Percentiles rank a stretch among this genome's conserved stretches.
Conservation (phyloP, 1,139 yeast species). For the Suhomyces wounanorum region DNA sequence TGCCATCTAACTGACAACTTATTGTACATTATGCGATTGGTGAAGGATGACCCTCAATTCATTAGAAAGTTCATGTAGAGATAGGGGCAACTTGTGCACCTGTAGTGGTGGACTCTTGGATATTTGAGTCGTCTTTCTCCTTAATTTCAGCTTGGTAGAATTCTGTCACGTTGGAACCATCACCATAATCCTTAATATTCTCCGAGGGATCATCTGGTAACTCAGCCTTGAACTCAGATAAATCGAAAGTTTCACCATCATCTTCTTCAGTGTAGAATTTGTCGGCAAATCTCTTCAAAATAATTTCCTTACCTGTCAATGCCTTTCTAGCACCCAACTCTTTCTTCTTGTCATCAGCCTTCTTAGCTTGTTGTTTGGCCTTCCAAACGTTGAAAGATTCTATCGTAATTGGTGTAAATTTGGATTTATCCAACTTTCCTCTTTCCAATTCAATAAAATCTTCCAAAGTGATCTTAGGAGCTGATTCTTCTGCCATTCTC, state of each 20-base stretch:
- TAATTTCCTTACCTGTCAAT: slow-evolving; percentile 79
- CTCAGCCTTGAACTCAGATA: slow-evolving; percentile 59
- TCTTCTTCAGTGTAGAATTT: slow-evolving; percentile 54
- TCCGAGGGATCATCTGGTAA: slow-evolving; percentile 45
- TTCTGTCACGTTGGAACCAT: slow-evolving; percentile 36
- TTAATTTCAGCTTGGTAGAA: slow-evolving; percentile 22
- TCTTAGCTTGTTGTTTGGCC: slow-evolving; percentile 61
- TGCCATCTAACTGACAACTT: slow-evolving; percentile 1
- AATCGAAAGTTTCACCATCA: slow-evolving; percentile 67
- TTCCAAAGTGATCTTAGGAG: slow-evolving; percentile 90
- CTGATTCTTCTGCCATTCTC: slow-evolving; percentile 78
- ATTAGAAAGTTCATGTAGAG: slow-evolving; percentile 4
- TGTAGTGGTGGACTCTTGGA: not conserved
- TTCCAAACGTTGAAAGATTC: slow-evolving; percentile 90
- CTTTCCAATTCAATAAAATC: slow-evolving; percentile 96
- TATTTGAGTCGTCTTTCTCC: not conserved
- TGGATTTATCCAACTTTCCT: slow-evolving; percentile 72
- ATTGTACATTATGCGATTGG: slow-evolving; percentile 8
- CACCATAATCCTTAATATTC: slow-evolving; percentile 60
- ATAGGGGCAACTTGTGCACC: slow-evolving; percentile 3
- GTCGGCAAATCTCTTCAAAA: slow-evolving; percentile 73
- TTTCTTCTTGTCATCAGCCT: slow-evolving; percentile 59
- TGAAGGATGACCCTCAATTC: slow-evolving; percentile 1
- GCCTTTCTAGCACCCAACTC: slow-evolving; percentile 42
- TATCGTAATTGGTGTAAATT: slow-evolving; percentile 84